Conservation (phyloP, 2,329 filamentous ascomycete genomes). For the Catunica adiposa region DNA sequence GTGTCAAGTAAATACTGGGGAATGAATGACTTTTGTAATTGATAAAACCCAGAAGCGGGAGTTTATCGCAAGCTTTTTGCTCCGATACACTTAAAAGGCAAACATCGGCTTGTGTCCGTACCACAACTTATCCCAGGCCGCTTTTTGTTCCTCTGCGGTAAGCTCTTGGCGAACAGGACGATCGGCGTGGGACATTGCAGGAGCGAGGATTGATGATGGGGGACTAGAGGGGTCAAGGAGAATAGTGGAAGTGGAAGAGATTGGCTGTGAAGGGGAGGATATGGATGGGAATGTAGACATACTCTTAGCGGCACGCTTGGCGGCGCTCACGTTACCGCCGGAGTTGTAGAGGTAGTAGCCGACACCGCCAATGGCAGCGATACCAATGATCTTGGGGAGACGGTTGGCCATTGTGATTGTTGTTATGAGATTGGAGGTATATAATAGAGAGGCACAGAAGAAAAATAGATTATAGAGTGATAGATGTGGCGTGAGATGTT, state of each 20-base stretch:
- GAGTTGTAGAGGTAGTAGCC: slow-evolving; percentile 88
- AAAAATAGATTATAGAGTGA: neutral
- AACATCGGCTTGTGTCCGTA: neutral
- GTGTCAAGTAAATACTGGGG: no score
- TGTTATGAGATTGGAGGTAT: neutral
- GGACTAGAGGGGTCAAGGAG: neutral
- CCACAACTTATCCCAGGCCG: neutral
- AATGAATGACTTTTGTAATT: no score
- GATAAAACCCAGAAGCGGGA: no score
- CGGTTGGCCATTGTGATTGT: slow-evolving; percentile 28
- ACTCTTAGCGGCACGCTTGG: slow-evolving; percentile 53
- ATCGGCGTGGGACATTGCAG: neutral
- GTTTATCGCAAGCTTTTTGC: no score
- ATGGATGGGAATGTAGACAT: slow-evolving; percentile 19
- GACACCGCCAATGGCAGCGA: slow-evolving; percentile 47
- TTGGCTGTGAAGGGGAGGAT: neutral
- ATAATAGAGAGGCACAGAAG: neutral
- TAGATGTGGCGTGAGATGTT: neutral
- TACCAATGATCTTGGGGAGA: slow-evolving; percentile 36
- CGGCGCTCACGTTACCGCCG: slow-evolving; percentile 63
- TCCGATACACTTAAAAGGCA: neutral
- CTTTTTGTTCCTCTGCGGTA: neutral
- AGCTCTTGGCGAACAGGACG: neutral
- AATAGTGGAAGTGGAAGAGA: neutral
- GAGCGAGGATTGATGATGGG: neutral